phyloP scores from a whole-genome alignment of 805 yeast genomes.

The Yamadazyma phyllophila region DNA sequence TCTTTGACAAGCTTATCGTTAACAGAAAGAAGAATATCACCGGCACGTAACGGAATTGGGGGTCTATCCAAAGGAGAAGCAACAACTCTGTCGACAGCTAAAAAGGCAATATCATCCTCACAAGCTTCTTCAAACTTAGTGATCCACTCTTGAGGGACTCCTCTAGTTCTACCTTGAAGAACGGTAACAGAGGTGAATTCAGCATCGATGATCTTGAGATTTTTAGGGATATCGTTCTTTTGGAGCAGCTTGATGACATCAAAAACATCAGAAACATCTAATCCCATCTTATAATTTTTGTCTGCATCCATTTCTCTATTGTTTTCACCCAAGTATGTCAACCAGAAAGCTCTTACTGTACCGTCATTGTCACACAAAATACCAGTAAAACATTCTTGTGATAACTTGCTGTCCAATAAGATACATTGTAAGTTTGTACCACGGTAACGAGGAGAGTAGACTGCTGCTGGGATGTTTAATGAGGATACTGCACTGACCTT shows the following conservation, averaged over 20 bases:
- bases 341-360: constrained; percentile 79
- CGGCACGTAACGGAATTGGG: constrained; percentile 46
- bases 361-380: constrained; percentile 76
- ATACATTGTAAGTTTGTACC: constrained; percentile 81
- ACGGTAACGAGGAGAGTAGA: constrained; percentile 74
- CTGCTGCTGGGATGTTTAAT: constrained; percentile 66
- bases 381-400: constrained; percentile 78
- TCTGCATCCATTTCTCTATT: constrained; percentile 51
- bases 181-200: constrained; percentile 70
- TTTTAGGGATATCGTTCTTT: constrained; percentile 47
- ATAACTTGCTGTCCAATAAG: constrained; percentile 67
- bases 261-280: constrained; percentile 67
- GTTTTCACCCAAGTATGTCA: constrained; percentile 77
- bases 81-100: constrained; percentile 67
- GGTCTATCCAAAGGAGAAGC: constrained; percentile 34
- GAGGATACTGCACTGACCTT: constrained; percentile 75
- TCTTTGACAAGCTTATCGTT: constrained; percentile 63
- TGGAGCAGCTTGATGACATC: constrained; percentile 56
- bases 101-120: constrained; percentile 67
- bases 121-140: constrained; percentile 58
- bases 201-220: constrained; percentile 68
- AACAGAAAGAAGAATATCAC: constrained; percentile 75
- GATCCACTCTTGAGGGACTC: constrained; percentile 88
- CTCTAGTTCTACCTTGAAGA: constrained; percentile 75
- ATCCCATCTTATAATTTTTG: constrained; percentile 66